Percentiles rank a stretch among this genome's conserved stretches.
These are phyloP conservation scores for Lavandula angustifolia DNA, from an alignment of 257 asterid species.

Conservation along the genomic window DNA sequence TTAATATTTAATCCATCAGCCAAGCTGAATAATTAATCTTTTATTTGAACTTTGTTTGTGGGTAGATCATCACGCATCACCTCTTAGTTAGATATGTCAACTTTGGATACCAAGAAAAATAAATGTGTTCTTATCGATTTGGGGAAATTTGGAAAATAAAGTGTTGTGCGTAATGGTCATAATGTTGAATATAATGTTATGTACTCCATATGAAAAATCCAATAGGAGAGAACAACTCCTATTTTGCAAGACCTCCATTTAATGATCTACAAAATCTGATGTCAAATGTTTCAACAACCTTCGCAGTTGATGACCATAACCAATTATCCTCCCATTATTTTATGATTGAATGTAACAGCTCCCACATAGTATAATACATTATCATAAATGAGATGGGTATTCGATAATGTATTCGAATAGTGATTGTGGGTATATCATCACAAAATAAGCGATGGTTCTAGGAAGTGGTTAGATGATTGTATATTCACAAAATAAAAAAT, in stretches of 20 bases:
- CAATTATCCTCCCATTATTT: not conserved
- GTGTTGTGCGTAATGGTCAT: conserved; percentile 23
- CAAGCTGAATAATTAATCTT: not conserved
- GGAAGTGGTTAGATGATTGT: too few relatives aligned
- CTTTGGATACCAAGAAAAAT: conserved; percentile 40
- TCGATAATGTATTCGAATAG: too few relatives aligned
- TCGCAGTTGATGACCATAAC: not conserved
- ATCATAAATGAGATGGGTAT: too few relatives aligned
- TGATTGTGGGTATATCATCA: too few relatives aligned
- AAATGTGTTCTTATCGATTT: conserved; percentile 41
- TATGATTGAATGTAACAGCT: too few relatives aligned
- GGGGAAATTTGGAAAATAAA: conserved; percentile 32
- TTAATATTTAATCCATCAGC: too few relatives aligned
- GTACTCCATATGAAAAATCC: conserved; percentile 2
- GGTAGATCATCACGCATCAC: conserved; percentile 24
- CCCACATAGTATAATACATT: too few relatives aligned
- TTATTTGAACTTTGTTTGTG: not conserved
- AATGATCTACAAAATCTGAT: conserved; percentile 33
- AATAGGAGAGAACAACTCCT: conserved; percentile 15
- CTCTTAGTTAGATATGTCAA: conserved; percentile 37
- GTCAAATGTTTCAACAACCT: conserved; percentile 35
- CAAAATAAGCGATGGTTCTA: too few relatives aligned
- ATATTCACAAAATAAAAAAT: too few relatives aligned
- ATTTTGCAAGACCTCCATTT: conserved; percentile 27
- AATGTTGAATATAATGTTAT: conserved; percentile 20